A percentile compares a stretch with the other conserved stretches of the same genome.
Evolutionary conservation across 1,284 basidiomycete genomes (phyloP).

Genomic region (Peniophora sp.): DNA sequence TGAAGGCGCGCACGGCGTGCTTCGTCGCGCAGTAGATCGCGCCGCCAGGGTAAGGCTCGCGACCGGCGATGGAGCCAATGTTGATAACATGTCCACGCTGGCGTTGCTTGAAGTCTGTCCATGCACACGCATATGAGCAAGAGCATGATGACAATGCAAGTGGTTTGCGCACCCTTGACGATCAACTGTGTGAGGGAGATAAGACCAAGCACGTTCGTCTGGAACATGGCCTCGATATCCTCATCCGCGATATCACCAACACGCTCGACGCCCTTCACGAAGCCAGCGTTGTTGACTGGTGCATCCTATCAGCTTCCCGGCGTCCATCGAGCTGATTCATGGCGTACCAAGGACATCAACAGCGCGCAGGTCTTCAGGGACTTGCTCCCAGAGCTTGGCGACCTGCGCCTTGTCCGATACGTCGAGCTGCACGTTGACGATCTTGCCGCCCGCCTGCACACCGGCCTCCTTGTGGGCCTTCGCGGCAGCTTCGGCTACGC

Average conservation of each 20-base stretch:
- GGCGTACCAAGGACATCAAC: conserved; percentile 69
- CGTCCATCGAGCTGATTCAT: conserved; percentile 1
- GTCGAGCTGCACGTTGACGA: conserved; percentile 63
- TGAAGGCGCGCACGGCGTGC: conserved; percentile 87
- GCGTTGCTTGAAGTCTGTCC: conserved; percentile 80
- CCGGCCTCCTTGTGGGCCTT: conserved; percentile 67
- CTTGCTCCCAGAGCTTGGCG: conserved; percentile 53
- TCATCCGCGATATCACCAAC: conserved; percentile 72
- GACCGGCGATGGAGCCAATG: conserved; percentile 88
- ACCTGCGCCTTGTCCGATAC: conserved; percentile 69
- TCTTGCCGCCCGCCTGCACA: conserved; percentile 63
- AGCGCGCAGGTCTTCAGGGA: conserved; percentile 58
- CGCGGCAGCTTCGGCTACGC: conserved; percentile 57
- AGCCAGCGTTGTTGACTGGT: conserved; percentile 83
- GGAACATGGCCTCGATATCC: conserved; percentile 85
- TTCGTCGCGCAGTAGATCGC: conserved; percentile 81
- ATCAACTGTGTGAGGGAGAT: conserved; percentile 79
- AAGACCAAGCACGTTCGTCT: conserved; percentile 88
- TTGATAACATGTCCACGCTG: conserved; percentile 92
- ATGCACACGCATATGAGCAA: neutral
- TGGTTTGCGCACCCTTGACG: conserved; percentile 51
- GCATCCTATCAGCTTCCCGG: neutral
- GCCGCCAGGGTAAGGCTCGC: conserved; percentile 88
- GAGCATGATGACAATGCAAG: neutral
- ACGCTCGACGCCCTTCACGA: conserved; percentile 76